Conservation (phyloP, 176 grass and related monocot species). For the Triticum turgidum region DNA sequence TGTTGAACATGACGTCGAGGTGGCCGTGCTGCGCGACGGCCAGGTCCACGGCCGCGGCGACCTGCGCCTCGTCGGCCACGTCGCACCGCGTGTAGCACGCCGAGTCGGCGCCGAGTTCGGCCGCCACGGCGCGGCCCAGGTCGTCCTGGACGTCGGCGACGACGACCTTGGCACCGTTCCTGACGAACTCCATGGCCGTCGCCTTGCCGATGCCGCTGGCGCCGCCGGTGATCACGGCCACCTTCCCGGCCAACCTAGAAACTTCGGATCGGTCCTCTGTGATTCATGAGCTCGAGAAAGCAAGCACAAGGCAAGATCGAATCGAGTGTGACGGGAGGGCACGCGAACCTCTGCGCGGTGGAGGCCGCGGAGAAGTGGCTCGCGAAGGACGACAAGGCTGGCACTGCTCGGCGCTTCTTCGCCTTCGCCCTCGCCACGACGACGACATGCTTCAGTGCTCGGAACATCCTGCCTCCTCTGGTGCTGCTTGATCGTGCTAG, state of each 20-base stretch:
- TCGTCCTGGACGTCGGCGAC: conserved; percentile 54
- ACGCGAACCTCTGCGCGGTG: neutral
- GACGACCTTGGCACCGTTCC: conserved; percentile 36
- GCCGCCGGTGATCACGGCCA: conserved; percentile 32
- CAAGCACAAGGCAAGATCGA: neutral
- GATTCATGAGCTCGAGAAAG: neutral
- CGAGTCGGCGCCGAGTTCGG: conserved; percentile 7
- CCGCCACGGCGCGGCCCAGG: conserved; percentile 21
- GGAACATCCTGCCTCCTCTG: neutral
- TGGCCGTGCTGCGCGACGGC: conserved; percentile 41
- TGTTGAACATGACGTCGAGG: conserved; percentile 58
- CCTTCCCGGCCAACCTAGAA: conserved; percentile 1
- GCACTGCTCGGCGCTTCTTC: neutral
- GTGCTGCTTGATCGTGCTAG: neutral
- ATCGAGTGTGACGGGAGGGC: neutral
- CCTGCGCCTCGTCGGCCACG: conserved; percentile 40
- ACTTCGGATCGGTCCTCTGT: no score
- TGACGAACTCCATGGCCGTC: neutral
- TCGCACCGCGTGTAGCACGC: conserved; percentile 34
- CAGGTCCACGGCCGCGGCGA: conserved; percentile 42
- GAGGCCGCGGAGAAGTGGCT: neutral
- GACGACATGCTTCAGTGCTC: neutral
- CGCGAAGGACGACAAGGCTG: neutral
- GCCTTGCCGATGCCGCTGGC: conserved; percentile 44
- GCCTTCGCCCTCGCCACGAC: neutral